Conservation (phyloP, 495 filamentous ascomycete genomes). For the Aspergillus nidulans region DNA sequence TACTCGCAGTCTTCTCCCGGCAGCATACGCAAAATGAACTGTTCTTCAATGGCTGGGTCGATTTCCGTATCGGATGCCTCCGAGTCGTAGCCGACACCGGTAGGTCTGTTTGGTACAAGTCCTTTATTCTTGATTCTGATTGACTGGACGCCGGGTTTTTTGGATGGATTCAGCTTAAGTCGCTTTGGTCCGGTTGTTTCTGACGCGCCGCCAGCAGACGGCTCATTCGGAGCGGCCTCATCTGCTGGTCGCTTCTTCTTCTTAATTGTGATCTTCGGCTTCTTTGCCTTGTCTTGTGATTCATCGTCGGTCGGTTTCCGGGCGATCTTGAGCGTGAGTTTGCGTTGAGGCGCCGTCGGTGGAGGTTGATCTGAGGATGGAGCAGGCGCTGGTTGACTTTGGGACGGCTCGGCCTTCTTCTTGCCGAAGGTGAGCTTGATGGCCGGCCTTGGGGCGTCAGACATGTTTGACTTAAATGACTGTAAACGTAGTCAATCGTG, state of each 20-base stretch:
- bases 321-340: constrained; percentile 51
- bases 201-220: constrained; percentile 13
- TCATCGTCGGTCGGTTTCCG: constrained; percentile 31
- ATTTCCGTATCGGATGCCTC: constrained; percentile 85
- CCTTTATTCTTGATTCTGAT: constrained; percentile 56
- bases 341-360: constrained; percentile 26
- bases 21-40: constrained; percentile 83
- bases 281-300: constrained; percentile 30
- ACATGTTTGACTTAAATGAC: constrained; percentile 18
- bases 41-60: constrained; percentile 82
- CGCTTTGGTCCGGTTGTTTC: constrained; percentile 34
- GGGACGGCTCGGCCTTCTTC: constrained; percentile 30
- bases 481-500: neutral
- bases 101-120: constrained; percentile 56
- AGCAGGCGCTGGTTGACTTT: constrained; percentile 25
- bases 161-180: constrained; percentile 41
- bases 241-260: constrained; percentile 36
- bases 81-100: constrained; percentile 92
- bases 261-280: constrained; percentile 45
- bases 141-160: constrained; percentile 40
- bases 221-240: constrained; percentile 22
- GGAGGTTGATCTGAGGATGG: constrained; percentile 24
- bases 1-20: constrained; percentile 83
- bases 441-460: constrained; percentile 36
- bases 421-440: constrained; percentile 51